Base-by-base conservation (phyloP, 805 yeast genomes). In the Lipomyces anomalus region DNA sequence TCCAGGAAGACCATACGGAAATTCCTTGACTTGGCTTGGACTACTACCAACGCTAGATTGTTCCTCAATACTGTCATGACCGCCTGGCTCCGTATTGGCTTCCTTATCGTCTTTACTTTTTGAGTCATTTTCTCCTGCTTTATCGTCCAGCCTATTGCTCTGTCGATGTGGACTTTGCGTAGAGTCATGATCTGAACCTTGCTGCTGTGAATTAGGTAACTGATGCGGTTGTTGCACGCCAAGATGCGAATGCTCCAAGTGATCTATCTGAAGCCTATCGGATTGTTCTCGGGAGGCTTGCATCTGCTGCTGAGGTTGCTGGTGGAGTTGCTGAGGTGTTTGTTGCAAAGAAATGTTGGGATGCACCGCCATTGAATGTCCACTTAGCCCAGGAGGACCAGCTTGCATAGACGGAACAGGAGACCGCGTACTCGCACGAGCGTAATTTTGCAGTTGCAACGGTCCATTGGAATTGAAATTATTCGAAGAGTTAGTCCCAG, bases 1-100 rank as follows among this genome's bases (percentile, higher is more conserved):
- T 0, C 88, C 89, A 45, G 73, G 72, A 44, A 87, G 63, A 1
- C 95, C 95, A 62, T 71, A 86, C 57, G 50, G 53, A 69, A 73
- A 45, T 76, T 82, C 66, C 78, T 70, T 23, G 77, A 82, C 4
- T 62, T 59, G n/a, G n/a, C n/a, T 22, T 22, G 21, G 6, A 5
- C 17, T 35, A n/a, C 24, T 34, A 7, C 37, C 37, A 18, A 11
- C 23, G 23, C 11, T 34, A 11, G 37, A 16, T 11, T n/a, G 38
- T n/a, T 44, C 40, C 23, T 1, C 38, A 17, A n/a, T 35, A 16
- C 39, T 32, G 4, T 30, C 44, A 5, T 22, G 38, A 7, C 26
- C 20, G 7, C 29, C 26, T 4, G 17, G n/a, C 2, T 22, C 38
- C 11, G 33, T 33, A 28, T 9, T 35, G 13, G 23, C 37, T 16